Evolutionary conservation across 2,329 filamentous ascomycete genomes (phyloP).

Genomic region (Verticillium dahliae): DNA sequence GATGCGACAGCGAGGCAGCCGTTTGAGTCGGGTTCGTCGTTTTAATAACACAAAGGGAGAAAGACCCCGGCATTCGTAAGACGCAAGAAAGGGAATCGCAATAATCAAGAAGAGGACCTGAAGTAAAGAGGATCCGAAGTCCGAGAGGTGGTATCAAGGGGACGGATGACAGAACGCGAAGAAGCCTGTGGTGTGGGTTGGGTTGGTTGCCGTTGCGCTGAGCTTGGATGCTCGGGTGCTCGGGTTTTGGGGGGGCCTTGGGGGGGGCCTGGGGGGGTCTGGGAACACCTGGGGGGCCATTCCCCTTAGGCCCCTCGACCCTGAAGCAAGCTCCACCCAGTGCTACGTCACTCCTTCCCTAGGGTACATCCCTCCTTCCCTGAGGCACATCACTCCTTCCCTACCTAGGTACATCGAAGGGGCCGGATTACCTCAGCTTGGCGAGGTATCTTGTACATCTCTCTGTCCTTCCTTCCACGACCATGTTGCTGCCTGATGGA

Average conservation of each 20-base stretch:
- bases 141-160: background rate
- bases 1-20: background rate
- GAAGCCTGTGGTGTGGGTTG: background rate
- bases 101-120: background rate
- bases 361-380: background rate
- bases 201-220: background rate
- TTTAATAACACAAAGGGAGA: background rate
- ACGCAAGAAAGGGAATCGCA: background rate
- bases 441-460: background rate
- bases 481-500: background rate
- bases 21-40: background rate
- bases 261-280: background rate
- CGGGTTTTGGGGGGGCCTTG: background rate
- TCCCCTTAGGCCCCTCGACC: background rate
- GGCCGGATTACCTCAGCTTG: background rate
- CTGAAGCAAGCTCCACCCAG: background rate
- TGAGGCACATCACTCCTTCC: background rate
- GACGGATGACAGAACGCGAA: background rate
- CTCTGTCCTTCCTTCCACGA: background rate
- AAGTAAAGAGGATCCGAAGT: background rate
- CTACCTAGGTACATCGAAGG: background rate
- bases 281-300: background rate
- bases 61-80: background rate
- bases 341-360: background rate
- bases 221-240: background rate